These are phyloP conservation scores for Talaromyces proteolyticus DNA, from an alignment of 495 filamentous ascomycete species.

Conservation along the genomic window DNA sequence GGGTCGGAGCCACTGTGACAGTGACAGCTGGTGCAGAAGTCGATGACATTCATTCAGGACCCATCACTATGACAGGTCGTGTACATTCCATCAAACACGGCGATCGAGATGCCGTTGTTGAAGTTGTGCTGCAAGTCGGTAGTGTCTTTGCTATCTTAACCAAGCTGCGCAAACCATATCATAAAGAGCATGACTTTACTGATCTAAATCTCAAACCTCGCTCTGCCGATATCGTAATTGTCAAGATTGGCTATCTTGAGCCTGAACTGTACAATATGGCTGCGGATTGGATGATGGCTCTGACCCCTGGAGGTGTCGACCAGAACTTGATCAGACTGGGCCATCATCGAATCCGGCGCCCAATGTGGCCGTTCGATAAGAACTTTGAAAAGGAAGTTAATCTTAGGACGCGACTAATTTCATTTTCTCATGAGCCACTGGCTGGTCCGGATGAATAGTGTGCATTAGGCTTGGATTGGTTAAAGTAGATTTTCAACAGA, in stretches of 20 bases:
- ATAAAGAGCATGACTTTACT: constrained; percentile 49
- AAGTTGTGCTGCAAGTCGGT: constrained; percentile 47
- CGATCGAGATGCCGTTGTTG: constrained; percentile 40
- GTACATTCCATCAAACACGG: constrained; percentile 50
- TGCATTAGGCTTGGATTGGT: too few relatives aligned
- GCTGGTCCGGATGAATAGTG: constrained; percentile 7
- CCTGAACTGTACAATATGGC: constrained; percentile 53
- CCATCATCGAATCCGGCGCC: constrained; percentile 41
- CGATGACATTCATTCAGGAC: constrained; percentile 44
- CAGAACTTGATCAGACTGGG: constrained; percentile 45
- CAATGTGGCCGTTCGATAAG: constrained; percentile 53
- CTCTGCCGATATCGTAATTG: constrained; percentile 45
- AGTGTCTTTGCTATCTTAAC: constrained; percentile 51
- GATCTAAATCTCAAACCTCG: constrained; percentile 41
- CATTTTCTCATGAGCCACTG: constrained; percentile 31
- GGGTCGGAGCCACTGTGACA: constrained; percentile 43
- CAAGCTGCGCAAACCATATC: constrained; percentile 51
- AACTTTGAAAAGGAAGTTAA: constrained; percentile 27
- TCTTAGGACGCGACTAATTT: constrained; percentile 34
- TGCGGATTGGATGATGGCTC: constrained; percentile 46
- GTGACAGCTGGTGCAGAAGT: constrained; percentile 51
- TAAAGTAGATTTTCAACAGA: too few relatives aligned
- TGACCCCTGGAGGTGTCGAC: constrained; percentile 51
- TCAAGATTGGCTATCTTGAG: constrained; percentile 57
- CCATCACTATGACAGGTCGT: constrained; percentile 46